Evolutionary conservation across 352 stramenopile genomes (phyloP), one percentile per base, ranked within the genome.

Genomic region (Pythium guiyangense): DNA sequence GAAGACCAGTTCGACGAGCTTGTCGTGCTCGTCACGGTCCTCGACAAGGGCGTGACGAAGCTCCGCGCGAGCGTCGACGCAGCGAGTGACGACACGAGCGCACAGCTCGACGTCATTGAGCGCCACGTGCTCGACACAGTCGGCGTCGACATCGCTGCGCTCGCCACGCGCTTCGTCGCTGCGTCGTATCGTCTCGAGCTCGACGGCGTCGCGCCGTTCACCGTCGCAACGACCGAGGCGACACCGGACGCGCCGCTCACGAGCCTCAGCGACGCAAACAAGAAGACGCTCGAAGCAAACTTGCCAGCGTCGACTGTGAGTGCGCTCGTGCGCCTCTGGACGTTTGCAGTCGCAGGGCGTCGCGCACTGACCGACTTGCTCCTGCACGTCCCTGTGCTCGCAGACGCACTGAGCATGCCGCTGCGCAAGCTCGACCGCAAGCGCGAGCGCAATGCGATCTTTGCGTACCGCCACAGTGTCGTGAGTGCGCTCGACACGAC

Each of bases 371-470:
- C 50, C 18, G 84, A 91, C 60, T 88, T 94, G 18, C 79, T 72
- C 55, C 46, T 54, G 8, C 79, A 92, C 46, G 52, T 94, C 1
- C 66, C 70, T 3, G 67, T 79, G 26, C 50, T 94, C 11, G 72
- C 76, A 10, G 68, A 83, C 9, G 75, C 71, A 14, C 46, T 94
- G 63, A 86, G 74, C 57, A 88, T 94, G 67, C 84, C 84, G 27
- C 57, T 90, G 64, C 74, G 72, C 20, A 94, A 92, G 57, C 58
- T 84, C 22, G 84, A 94, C 60, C 82, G 84, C 22, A 94, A 94
- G 60, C 89, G 89, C 51, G 83, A 94, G 68, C 77, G 79, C 9
- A 77, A 90, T 29, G 55, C 88, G 44, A 66, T 89, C 8, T 92
- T 90, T 29, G 56, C 58, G 6, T 84, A 88, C 47, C 75, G 82